A percentile compares a stretch with the other conserved stretches of the same genome.
Evolutionary conservation across 1,284 basidiomycete genomes (phyloP).

Genomic region (Phlebopus sp.): DNA sequence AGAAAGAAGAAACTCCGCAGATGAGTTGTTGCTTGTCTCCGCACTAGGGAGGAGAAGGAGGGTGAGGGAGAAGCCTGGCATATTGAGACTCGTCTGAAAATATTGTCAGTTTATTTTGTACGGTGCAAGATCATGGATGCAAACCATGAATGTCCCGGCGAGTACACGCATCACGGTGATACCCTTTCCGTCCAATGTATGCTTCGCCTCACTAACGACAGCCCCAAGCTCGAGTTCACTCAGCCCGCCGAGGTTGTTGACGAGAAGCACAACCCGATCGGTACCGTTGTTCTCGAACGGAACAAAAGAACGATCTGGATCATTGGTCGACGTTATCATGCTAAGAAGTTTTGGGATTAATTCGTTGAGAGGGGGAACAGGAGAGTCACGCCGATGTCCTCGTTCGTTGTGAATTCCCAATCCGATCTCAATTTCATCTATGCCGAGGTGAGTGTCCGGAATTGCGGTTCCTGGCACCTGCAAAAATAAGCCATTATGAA

Average conservation of each 20-base stretch:
- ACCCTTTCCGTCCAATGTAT: conserved; percentile 51
- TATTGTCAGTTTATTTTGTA: conserved; percentile 4
- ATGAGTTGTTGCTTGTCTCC: conserved; percentile 36
- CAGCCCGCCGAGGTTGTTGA: conserved; percentile 84
- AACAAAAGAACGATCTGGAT: conserved; percentile 84
- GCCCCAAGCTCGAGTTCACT: conserved; percentile 83
- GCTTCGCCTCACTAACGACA: conserved; percentile 61
- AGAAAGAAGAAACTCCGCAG: conserved; percentile 57
- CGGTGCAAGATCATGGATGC: conserved; percentile 15
- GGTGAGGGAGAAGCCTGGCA: conserved; percentile 93
- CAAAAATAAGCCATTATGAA: background rate
- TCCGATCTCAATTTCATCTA: conserved; percentile 81
- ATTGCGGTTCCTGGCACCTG: conserved; percentile 80
- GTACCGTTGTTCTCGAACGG: conserved; percentile 67
- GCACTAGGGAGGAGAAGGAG: conserved; percentile 72
- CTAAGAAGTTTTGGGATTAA: conserved; percentile 73
- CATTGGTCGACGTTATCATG: conserved; percentile 70
- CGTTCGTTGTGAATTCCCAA: conserved; percentile 93
- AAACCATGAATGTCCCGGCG: conserved; percentile 82
- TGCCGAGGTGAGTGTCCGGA: conserved; percentile 55
- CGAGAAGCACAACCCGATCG: conserved; percentile 65
- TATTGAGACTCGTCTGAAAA: conserved; percentile 81
- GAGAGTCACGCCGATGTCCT: conserved; percentile 71
- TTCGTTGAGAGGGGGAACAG: conserved; percentile 64
- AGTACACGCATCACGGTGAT: conserved; percentile 65